Percentiles rank a stretch among this genome's conserved stretches.
phyloP scores from a whole-genome alignment of 2,329 filamentous ascomycete genomes.

The Pseudogymnoascus sp. region DNA sequence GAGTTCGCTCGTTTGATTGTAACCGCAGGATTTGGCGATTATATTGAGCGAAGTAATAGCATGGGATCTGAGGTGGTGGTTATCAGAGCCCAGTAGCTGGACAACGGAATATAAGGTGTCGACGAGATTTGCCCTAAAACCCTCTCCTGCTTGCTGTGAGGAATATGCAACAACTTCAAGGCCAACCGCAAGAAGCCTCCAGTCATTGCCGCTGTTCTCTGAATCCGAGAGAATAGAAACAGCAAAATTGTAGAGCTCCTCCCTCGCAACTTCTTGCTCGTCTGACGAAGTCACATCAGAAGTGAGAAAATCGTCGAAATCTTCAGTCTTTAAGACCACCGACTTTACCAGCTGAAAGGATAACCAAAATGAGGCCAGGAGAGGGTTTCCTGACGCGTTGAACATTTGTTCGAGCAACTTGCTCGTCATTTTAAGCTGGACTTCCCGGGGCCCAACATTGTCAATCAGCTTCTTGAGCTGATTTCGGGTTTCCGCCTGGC shows the following conservation, averaged over 20 bases:
- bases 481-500: conserved; percentile 55
- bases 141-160: conserved; percentile 56
- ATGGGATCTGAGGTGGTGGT: conserved; percentile 64
- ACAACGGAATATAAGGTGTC: conserved; percentile 89
- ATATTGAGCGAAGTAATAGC: conserved; percentile 78
- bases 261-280: conserved; percentile 41
- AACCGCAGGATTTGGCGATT: conserved; percentile 69
- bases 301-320: conserved; percentile 62
- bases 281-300: conserved; percentile 37
- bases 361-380: conserved; percentile 74
- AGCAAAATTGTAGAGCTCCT: conserved; percentile 66
- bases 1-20: conserved; percentile 65
- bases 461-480: conserved; percentile 53
- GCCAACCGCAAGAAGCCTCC: conserved; percentile 70
- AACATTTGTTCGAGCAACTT: conserved; percentile 60
- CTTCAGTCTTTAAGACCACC: conserved; percentile 43
- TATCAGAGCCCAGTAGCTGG: conserved; percentile 72
- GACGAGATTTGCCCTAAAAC: conserved; percentile 79
- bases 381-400: conserved; percentile 49
- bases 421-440: conserved; percentile 54
- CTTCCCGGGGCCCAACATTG: conserved; percentile 49
- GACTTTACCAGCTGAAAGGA: conserved; percentile 64
- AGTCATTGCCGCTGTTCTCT: conserved; percentile 48
- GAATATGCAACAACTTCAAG: conserved; percentile 75
- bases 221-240: conserved; percentile 52